Percentiles rank a stretch among this genome's conserved stretches.
phyloP scores from a whole-genome alignment of 1,284 basidiomycete species.

The Neolentinus lepideus region DNA sequence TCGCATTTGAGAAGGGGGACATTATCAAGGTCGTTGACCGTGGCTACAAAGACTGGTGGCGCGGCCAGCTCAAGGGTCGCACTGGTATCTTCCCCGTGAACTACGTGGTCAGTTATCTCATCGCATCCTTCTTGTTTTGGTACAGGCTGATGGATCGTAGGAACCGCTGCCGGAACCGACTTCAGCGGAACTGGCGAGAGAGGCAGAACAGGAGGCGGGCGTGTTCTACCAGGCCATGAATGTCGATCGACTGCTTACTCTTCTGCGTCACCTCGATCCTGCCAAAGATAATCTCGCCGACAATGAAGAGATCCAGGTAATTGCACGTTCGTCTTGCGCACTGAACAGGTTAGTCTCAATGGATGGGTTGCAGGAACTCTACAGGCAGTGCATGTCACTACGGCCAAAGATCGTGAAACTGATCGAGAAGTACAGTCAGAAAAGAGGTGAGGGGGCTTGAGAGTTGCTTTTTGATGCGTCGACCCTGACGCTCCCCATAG shows the following conservation, averaged over 20 bases:
- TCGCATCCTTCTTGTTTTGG: neutral
- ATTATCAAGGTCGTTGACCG: conserved; percentile 95
- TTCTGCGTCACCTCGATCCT: conserved; percentile 75
- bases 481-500: conserved; percentile 27
- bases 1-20: conserved; percentile 91
- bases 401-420: conserved; percentile 94
- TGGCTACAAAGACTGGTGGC: conserved; percentile 98
- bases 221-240: conserved; percentile 82
- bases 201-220: conserved; percentile 85
- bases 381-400: conserved; percentile 83
- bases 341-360: no score
- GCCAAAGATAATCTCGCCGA: conserved; percentile 84
- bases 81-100: conserved; percentile 99
- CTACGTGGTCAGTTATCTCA: conserved; percentile 68
- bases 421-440: conserved; percentile 97
- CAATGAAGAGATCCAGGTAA: conserved; percentile 89
- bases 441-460: conserved; percentile 50
- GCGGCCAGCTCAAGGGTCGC: conserved; percentile 86
- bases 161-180: conserved; percentile 89
- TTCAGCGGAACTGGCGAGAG: conserved; percentile 69
- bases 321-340: conserved; percentile 7
- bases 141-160: conserved; percentile 28
- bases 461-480: neutral
- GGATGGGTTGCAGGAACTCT: conserved; percentile 84
- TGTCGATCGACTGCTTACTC: conserved; percentile 82